Base-by-base conservation (phyloP, 495 filamentous ascomycete genomes). In the Thermothielavioides terrestris region DNA sequence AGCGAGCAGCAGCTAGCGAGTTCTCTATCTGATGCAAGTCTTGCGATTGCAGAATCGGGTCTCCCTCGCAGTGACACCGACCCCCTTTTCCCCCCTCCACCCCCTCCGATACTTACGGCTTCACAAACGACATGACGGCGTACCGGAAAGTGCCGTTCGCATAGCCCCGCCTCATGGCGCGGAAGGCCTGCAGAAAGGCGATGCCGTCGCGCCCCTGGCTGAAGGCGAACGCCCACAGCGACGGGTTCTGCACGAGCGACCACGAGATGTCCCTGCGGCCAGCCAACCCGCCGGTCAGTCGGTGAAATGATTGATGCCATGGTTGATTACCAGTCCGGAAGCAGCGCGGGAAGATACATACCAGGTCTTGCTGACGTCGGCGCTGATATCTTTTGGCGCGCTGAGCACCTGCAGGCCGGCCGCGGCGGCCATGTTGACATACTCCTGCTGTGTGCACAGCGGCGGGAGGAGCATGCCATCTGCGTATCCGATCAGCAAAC, bases 201-300 rank as follows among this genome's bases (percentile, higher is more conserved):
- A 80, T 68, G 0, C 75, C 77, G 47, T 80, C 77, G 30, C 77
- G 58, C 15, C 77, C 77, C 49, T 80, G 77, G 25, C 74, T 71
- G 28, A 76, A 68, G 3, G 77, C 77, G 50, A 79, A 78, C 0
- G 75, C 69, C 77, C 77, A 80, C 12, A 80, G 65, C 1, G 71
- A 66, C 5, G 77, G 77, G 12, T 74, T 77, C 42, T 78, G 74
- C 1, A 80, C 68, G 6, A 79, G 65, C 15, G 67, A 61, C 77
- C 77, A 79, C 17, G 76, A 80, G n/a, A 80, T 78, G 56, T 79
- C 77, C 77, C 77, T 80, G 47, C 1, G 31, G n/a, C 10, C 35
- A 26, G 46, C 56, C 26, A 60, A 46, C 7, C 11, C n/a, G n/a
- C 18, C 18, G 6, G 6, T 44, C 23, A 11, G 14, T 8, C n/a